phyloP scores from a whole-genome alignment of 1,284 basidiomycete species.

The Hemileia vastatrix region DNA sequence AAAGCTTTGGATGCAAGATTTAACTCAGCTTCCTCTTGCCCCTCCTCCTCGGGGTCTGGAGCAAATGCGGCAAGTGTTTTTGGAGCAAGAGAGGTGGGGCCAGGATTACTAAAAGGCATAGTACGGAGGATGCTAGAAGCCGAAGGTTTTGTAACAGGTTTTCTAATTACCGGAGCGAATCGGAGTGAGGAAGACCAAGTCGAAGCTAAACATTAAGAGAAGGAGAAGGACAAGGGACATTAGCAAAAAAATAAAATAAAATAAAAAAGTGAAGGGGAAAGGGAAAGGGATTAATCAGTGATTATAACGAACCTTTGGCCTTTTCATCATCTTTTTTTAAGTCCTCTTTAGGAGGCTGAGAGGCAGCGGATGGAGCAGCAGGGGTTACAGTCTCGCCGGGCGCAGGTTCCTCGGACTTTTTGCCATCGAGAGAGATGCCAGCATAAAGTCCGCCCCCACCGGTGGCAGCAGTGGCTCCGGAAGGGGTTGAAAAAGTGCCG shows the following conservation, averaged over 20 bases:
- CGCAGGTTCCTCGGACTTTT: slow-evolving; percentile 3
- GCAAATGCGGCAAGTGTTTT: slow-evolving; percentile 13
- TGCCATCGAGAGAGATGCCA: slow-evolving; percentile 21
- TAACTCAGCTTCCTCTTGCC: not conserved
- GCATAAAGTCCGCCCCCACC: slow-evolving; percentile 24
- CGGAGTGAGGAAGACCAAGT: slow-evolving; percentile 24
- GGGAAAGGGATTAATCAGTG: not conserved
- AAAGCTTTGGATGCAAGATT: slow-evolving; percentile 6
- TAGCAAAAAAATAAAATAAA: not conserved
- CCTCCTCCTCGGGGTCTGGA: slow-evolving; percentile 16
- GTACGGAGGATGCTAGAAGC: slow-evolving; percentile 15
- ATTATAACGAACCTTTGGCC: not conserved
- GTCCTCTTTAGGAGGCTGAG: not conserved
- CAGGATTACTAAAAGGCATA: slow-evolving; percentile 13
- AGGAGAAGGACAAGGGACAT: slow-evolving; percentile 9
- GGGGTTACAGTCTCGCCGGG: not conserved
- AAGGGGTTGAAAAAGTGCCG: slow-evolving; percentile 6
- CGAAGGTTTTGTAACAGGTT: slow-evolving; percentile 14
- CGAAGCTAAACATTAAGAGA: slow-evolving; percentile 21
- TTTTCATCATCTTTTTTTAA: not conserved
- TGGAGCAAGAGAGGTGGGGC: slow-evolving; percentile 1
- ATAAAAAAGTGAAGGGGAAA: not conserved
- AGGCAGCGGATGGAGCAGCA: not conserved
- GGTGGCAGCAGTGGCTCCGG: slow-evolving; percentile 7
- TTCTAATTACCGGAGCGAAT: slow-evolving; percentile 23